phyloP scores from a whole-genome alignment of 768 basidiomycete genomes.

The Boletus tomentosulus region DNA sequence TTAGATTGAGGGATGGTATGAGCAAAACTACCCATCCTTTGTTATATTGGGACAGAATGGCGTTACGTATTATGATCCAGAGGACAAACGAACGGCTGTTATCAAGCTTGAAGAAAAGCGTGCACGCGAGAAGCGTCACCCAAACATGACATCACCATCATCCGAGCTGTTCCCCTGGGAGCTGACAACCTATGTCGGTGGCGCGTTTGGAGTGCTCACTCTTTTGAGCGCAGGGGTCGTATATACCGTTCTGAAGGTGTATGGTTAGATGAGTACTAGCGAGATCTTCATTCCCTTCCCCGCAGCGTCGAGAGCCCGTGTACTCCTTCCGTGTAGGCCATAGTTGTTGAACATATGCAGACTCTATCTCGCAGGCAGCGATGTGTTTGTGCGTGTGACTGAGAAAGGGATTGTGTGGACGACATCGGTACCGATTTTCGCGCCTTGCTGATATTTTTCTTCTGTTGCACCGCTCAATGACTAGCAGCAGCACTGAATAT shows the following conservation, averaged over 20 bases:
- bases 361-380: too few species aligned
- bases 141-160: slow-evolving; percentile 2
- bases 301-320: too few species aligned
- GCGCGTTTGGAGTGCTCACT: slow-evolving; percentile 26
- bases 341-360: too few species aligned
- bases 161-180: slow-evolving; percentile 26
- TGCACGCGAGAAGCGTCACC: slow-evolving; percentile 29
- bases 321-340: too few species aligned
- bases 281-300: too few species aligned
- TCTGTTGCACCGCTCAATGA: too few species aligned
- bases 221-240: slow-evolving; percentile 19
- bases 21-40: slow-evolving; percentile 92
- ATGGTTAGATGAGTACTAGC: slow-evolving; percentile 1
- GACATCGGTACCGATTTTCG: too few species aligned
- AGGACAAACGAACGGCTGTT: slow-evolving; percentile 56
- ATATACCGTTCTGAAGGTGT: slow-evolving; percentile 25
- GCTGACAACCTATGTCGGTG: slow-evolving; percentile 25
- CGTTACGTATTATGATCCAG: slow-evolving; percentile 37
- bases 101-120: slow-evolving; percentile 42
- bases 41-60: slow-evolving; percentile 36
- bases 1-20: slow-evolving; percentile 91
- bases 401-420: too few species aligned
- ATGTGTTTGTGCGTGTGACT: too few species aligned
- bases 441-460: too few species aligned
- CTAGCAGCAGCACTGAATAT: too few species aligned